Evolutionary conservation across 805 yeast genomes (phyloP), one percentile per base, ranked within the genome.

Genomic region (Kuraishia hungarica): DNA sequence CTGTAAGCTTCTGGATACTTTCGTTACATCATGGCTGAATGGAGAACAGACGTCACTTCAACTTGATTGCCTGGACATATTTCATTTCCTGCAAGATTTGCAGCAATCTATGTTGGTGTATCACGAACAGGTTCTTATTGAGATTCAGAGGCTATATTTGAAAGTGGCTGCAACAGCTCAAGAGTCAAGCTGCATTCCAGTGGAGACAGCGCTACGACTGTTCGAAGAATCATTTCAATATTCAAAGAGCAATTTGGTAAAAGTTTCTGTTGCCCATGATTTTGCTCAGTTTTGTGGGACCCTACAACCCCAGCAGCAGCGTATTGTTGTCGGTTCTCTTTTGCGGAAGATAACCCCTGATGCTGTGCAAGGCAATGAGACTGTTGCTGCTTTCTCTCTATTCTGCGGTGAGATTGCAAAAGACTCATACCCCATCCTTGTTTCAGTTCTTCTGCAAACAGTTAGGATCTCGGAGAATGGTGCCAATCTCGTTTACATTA

Each of bases 31-130:
- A 0, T 71, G 81, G 72, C 49, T 71, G 1, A 43, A 52, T 1
- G 55, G 53, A 3, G 39, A 51, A 0, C 61, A 64, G 8, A 62
- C 59, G 1, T 62, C 62, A 1, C 61, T 78, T 7, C 58, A 63
- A 20, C 70, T 70, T 2, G 85, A 81, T 52, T 74, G 76, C 50
- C 62, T 61, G 43, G 87, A 83, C 59, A 72, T 84, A 20, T 68
- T 74, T 47, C 63, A 68, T 1, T 84, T 81, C 76, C 57, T 82
- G 8, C 48, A 71, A 2, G 60, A 66, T 19, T 67, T 82, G 51
- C 72, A 74, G 2, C 67, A 69, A 1, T 78, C 73, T 35, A 61
- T 65, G 2, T 64, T 78, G 51, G 65, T 83, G 15, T 61, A 69
- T 52, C 76, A 82, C 0, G 74, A 70, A 22, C 21, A 23, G 1